Evolutionary conservation across 306 rosid genomes (phyloP), one percentile per base, ranked within the genome.

Genomic region (Trifolium fragiferum): DNA sequence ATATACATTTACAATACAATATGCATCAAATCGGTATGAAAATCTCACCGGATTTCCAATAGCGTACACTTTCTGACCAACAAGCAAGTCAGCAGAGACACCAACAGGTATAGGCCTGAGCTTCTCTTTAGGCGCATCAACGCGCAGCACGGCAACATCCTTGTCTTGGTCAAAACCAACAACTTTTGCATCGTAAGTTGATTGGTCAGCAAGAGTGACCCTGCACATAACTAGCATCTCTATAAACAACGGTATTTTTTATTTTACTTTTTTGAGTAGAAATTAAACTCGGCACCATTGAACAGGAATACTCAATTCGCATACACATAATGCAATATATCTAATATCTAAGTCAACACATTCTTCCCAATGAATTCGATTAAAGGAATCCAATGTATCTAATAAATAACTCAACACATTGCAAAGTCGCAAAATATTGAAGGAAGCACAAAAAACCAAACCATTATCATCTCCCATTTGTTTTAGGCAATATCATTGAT

Each of bases 91-190:
- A 2, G 97, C 89, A 27, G 99, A 95, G 76, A 92, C 47, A 32
- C 99, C 99, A 66, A 95, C 3, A 18, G 98, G 96, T 78, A 95
- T 82, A 46, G 99, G 99, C 82, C 96, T 89, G 46, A 95, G 87
- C 50, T 95, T 92, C 50, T 86, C 93, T 65, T 89, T 90, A 2
- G 99, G 97, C 10, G 98, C 97, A 8, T 95, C 92, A 11, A 95
- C 92, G n/a, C 62, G 83, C 73, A 95, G 79, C 61, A 95, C 99
- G 6, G 99, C 97, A 49, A 95, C 99, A 77, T 95, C 98, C 86
- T 95, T 95, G 84, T 95, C 99, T 87, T 92, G 99, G 80, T 95
- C 99, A 78, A 95, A 95, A 41, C 99, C 99, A 80, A 95, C 98
- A 68, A 95, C 89, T 83, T 55, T 81, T 3, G 99, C 98, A 80